Evolutionary conservation across 306 rosid species (phyloP).

Genomic region (Sesbania bispinosa): DNA sequence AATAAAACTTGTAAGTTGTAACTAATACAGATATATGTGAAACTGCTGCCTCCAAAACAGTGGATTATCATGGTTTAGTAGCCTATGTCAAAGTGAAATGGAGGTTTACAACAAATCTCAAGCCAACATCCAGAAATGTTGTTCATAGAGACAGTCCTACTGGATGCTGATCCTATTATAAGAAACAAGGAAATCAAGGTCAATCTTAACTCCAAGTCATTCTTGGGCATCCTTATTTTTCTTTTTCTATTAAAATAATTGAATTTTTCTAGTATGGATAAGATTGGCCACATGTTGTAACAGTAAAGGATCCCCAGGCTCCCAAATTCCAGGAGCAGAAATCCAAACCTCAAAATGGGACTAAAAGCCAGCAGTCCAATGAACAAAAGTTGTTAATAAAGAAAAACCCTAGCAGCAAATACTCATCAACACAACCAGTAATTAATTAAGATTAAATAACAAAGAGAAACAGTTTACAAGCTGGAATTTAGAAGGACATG

Average conservation of each 20-base stretch:
- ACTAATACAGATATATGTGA: background rate
- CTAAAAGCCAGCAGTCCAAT: background rate
- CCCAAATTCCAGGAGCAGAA: constrained; percentile 13
- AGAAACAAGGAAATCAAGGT: background rate
- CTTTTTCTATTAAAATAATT: background rate
- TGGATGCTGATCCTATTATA: background rate
- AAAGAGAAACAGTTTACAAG: background rate
- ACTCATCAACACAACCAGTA: background rate
- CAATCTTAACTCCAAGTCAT: background rate
- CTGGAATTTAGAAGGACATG: background rate
- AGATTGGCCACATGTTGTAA: background rate
- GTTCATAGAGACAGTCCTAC: background rate
- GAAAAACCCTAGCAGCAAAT: constrained; percentile 23
- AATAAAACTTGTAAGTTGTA: background rate
- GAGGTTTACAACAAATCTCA: background rate
- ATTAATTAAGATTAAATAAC: background rate
- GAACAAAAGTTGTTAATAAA: background rate
- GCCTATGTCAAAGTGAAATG: background rate
- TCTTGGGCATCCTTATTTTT: background rate
- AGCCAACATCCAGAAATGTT: background rate
- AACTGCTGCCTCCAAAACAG: background rate
- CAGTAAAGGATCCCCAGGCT: background rate
- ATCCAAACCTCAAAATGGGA: background rate
- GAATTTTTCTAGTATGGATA: background rate
- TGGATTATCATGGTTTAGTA: background rate